These are phyloP conservation scores for Neonectria hederae DNA, from an alignment of 2,329 filamentous ascomycete species.

Conservation along the genomic window DNA sequence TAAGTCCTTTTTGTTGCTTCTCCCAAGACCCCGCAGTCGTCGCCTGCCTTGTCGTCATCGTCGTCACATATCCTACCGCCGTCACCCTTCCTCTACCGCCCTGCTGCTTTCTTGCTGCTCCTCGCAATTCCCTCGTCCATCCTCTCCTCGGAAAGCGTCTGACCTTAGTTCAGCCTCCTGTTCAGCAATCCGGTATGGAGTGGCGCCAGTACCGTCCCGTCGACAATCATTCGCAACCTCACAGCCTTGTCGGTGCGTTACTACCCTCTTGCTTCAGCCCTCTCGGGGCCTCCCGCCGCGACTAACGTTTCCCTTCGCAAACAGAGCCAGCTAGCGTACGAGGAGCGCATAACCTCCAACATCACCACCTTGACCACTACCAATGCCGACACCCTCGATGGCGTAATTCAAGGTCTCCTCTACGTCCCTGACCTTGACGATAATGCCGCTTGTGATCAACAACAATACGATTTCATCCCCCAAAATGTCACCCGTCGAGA, in stretches of 20 bases:
- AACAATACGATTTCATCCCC: constrained; percentile 74
- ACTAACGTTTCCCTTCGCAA: constrained; percentile 31
- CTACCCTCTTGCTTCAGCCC: neutral
- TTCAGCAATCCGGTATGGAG: constrained; percentile 68
- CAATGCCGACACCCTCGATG: constrained; percentile 66
- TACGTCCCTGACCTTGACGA: constrained; percentile 79
- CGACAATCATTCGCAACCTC: constrained; percentile 65
- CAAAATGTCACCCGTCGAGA: constrained; percentile 75
- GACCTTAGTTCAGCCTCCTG: constrained; percentile 57
- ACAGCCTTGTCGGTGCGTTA: constrained; percentile 63
- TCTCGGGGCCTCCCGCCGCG: constrained; percentile 7
- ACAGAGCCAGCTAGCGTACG: constrained; percentile 61
- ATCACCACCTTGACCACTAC: constrained; percentile 81
- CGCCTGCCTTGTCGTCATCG: constrained; percentile 18
- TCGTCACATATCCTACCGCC: constrained; percentile 15
- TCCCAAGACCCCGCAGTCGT: constrained; percentile 16
- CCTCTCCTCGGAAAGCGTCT: constrained; percentile 20
- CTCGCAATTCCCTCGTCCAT: neutral
- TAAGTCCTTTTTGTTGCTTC: constrained; percentile 46
- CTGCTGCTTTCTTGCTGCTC: neutral
- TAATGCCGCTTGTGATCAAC: constrained; percentile 69
- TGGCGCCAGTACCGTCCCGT: constrained; percentile 59
- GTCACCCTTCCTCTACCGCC: constrained; percentile 13
- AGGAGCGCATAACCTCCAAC: constrained; percentile 62
- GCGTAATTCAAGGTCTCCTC: constrained; percentile 78